Base-by-base conservation (phyloP, 352 stramenopile species). In the Nothophytophthora sp. region DNA sequence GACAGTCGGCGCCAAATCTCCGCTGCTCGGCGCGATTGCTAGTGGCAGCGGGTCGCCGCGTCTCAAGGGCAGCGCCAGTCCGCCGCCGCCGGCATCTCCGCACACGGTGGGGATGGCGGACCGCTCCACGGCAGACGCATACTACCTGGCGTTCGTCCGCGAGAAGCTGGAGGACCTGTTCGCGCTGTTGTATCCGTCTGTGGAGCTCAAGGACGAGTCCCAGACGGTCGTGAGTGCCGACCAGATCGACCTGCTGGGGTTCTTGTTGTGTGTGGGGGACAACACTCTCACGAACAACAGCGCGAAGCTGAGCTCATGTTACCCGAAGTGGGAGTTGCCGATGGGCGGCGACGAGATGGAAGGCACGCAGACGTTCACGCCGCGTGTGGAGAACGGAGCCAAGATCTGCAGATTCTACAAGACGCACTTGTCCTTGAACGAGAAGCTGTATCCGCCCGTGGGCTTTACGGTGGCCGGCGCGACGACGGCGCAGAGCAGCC, bases 91-190 rank as follows among this genome's bases (percentile, higher is more conserved):
- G 11, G 63, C 81, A 39, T 92, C 81, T 2, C 84, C 84, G 28
- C 84, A 94, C 38, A 86, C 79, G 0, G 66, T 90, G 27, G 84
- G 81, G 3, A 83, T 94, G 71, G 76, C 84, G 29, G 79, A 94
- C 50, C 75, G 84, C 13, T 90, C 81, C 20, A 90, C 81, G 15
- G 81, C 78, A 24, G 84, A 94, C 39, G 62, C 76, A 20, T 91
- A 94, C 60, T 90, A 92, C 50, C 41, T 94, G 39, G 61, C 76
- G 16, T 94, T 92, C 61, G 76, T 92, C 29, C 73, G 81, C 19
- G 78, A 90, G 46, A 88, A 94, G 50, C 67, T 94, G 23, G 76
- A 86, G 27, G 78, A 88, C 40, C 60, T 94, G 18, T 88, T 94
- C 54, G 54, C 63, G 33, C 54, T 94, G 25, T 46, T 94, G 22